Conservation (phyloP, 768 basidiomycete species). For the Thelephora ganbajun region DNA sequence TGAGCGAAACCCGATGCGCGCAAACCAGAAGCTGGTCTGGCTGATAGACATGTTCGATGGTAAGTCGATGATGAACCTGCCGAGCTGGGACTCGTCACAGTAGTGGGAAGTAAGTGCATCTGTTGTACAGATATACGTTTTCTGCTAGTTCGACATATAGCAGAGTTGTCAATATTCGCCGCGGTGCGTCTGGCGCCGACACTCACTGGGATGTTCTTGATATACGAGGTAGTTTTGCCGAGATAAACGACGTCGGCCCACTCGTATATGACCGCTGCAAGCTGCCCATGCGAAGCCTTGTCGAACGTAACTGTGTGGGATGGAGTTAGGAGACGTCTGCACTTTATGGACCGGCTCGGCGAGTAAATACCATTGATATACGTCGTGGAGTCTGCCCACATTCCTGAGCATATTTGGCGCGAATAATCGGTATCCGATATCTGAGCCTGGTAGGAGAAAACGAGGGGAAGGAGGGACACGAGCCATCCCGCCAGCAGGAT, state of each 20-base stretch:
- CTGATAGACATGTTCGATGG: constrained; percentile 46
- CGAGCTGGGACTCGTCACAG: constrained; percentile 58
- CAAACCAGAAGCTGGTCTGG: constrained; percentile 81
- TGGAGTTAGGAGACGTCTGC: constrained; percentile 9
- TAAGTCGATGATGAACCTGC: constrained; percentile 79
- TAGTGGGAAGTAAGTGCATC: constrained; percentile 57
- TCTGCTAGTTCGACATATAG: constrained; percentile 36
- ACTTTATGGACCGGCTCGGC: neutral
- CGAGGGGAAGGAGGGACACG: constrained; percentile 21
- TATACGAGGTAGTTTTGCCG: constrained; percentile 48
- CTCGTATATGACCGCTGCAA: constrained; percentile 93
- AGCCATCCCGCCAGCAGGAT: constrained; percentile 1
- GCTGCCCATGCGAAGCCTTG: constrained; percentile 61
- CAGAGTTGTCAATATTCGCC: constrained; percentile 7
- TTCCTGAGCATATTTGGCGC: constrained; percentile 88
- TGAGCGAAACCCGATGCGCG: constrained; percentile 49
- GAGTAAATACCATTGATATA: constrained; percentile 59
- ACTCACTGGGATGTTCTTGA: constrained; percentile 53
- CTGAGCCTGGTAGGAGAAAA: constrained; percentile 43
- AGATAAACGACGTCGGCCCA: constrained; percentile 82
- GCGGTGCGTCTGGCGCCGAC: constrained; percentile 1
- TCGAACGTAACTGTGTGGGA: constrained; percentile 58
- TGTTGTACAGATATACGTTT: constrained; percentile 88
- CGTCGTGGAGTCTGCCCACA: constrained; percentile 73
- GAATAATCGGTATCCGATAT: constrained; percentile 70